Percentiles rank a stretch among this genome's conserved stretches.
These are phyloP conservation scores for Aspergillus floridensis DNA, from an alignment of 2,329 filamentous ascomycete species.

Conservation along the genomic window DNA sequence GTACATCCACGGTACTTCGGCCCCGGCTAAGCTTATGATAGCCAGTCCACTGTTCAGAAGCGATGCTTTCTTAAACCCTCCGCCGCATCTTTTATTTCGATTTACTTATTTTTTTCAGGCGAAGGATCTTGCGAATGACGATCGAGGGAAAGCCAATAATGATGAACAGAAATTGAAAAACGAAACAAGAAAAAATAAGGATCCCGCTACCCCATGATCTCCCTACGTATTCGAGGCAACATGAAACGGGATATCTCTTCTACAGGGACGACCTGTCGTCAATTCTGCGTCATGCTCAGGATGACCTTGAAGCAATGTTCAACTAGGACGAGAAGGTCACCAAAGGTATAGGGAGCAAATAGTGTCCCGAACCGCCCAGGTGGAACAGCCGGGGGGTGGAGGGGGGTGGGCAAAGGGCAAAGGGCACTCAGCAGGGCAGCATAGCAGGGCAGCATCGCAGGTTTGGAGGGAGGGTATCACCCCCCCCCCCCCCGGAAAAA, in stretches of 20 bases:
- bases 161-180: no score
- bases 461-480: neutral
- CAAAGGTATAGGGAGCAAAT: neutral
- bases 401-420: no score
- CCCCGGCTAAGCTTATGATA: conserved; percentile 6
- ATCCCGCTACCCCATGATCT: conserved; percentile 3
- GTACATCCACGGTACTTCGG: conserved; percentile 3
- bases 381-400: neutral
- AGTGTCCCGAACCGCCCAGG: neutral
- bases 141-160: neutral
- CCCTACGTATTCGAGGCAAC: neutral
- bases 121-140: neutral
- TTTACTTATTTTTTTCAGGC: neutral
- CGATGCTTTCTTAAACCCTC: neutral
- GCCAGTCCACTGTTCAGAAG: neutral
- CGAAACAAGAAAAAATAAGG: no score
- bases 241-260: neutral
- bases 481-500: neutral
- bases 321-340: neutral
- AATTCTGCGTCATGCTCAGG: conserved; percentile 2
- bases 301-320: conserved; percentile 1
- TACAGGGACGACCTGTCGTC: neutral
- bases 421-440: no score
- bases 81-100: neutral
- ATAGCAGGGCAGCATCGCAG: neutral